These are phyloP conservation scores for Fusarium acutatum DNA, from an alignment of 2,329 filamentous ascomycete species.

Conservation along the genomic window DNA sequence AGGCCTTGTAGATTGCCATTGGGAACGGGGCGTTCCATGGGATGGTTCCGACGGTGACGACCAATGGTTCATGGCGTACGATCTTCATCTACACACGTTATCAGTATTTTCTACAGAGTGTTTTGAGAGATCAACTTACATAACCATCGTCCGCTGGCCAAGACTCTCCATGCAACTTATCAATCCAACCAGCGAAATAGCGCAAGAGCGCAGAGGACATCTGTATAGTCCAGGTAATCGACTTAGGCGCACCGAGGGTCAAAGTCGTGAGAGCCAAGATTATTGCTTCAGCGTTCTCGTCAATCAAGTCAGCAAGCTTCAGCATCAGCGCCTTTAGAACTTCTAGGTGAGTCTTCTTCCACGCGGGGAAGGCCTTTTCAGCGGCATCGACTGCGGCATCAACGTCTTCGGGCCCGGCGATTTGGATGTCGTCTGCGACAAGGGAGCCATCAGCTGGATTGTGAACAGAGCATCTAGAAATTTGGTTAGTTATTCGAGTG, in stretches of 20 bases:
- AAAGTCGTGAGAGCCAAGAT: neutral
- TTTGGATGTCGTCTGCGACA: neutral
- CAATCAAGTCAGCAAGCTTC: accelerated
- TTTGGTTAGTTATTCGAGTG: accelerated
- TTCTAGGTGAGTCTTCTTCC: accelerated
- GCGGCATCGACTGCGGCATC: accelerated
- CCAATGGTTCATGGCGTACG: accelerated
- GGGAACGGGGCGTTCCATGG: accelerated
- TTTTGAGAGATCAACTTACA: accelerated
- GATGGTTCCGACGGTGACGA: neutral
- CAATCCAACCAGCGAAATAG: accelerated
- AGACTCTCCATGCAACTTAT: accelerated
- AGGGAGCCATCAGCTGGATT: neutral
- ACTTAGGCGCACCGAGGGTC: accelerated
- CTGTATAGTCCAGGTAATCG: neutral
- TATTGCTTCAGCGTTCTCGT: neutral
- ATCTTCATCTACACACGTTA: neutral
- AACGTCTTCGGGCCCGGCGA: neutral
- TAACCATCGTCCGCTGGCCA: accelerated
- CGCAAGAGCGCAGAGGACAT: neutral
- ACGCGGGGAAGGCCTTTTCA: accelerated
- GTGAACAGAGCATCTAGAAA: accelerated
- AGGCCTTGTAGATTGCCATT: neutral
- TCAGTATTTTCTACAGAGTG: accelerated
- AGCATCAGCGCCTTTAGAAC: accelerated